A percentile compares a stretch with the other conserved stretches of the same genome.
These are phyloP conservation scores for Mesostigma viride DNA, from an alignment of 139 green algal genomes.

Conservation along the genomic window DNA sequence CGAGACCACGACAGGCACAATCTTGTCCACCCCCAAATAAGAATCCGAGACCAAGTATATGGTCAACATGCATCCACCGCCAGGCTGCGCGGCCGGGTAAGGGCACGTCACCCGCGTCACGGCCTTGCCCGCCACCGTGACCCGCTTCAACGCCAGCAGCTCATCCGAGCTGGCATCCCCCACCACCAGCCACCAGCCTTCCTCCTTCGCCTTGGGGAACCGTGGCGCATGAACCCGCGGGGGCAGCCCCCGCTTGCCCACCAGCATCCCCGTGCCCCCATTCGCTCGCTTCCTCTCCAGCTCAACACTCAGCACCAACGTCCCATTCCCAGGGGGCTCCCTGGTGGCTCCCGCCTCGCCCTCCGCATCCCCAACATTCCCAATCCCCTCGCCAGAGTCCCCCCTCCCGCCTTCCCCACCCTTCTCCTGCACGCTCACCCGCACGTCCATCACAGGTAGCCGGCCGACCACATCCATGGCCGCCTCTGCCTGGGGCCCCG, in stretches of 20 bases:
- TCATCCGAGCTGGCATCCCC: slow-evolving; percentile 46
- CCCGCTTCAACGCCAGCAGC: slow-evolving; percentile 69
- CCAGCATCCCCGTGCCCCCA: background rate
- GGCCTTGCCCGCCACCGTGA: slow-evolving; percentile 45
- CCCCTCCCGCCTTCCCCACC: no score
- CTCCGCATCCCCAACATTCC: background rate
- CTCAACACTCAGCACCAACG: no score
- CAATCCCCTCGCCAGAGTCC: slow-evolving; percentile 1
- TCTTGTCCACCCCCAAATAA: slow-evolving; percentile 81
- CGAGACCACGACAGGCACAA: no score
- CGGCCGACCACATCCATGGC: no score
- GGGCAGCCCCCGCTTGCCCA: background rate
- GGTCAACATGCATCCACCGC: slow-evolving; percentile 12
- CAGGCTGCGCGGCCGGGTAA: background rate
- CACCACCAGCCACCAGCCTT: slow-evolving; percentile 88
- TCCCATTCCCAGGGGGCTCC: no score
- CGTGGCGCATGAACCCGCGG: slow-evolving; percentile 56
- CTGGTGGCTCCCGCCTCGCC: background rate
- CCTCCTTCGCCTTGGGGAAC: slow-evolving; percentile 89
- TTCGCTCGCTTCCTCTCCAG: slow-evolving; percentile 18
- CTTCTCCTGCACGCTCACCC: no score
- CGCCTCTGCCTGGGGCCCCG: no score
- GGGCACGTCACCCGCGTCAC: slow-evolving; percentile 10
- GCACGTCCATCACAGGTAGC: no score
- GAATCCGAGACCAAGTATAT: slow-evolving; percentile 71